Base-by-base conservation (phyloP, 192 early-diverging fungal species). In the Dispira parvispora region DNA sequence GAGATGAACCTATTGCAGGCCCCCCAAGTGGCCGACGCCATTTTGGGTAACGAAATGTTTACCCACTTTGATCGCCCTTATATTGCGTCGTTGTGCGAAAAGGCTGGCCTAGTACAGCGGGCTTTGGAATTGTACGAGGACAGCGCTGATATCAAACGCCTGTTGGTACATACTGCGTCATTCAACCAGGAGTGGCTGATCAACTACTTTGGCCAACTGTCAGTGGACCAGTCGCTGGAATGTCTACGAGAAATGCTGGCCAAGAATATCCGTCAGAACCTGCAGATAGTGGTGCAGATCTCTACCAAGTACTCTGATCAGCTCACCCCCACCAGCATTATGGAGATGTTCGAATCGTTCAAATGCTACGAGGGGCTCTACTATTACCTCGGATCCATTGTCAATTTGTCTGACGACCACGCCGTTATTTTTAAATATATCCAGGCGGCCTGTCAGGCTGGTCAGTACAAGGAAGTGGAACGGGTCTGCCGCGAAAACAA, bases 361-460 rank as follows among this genome's bases (percentile, higher is more conserved):
- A 94, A 91, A 77, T 88, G 85, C 61, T 88, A 80, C 66, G 96
- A 99, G 71, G 92, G 91, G 23, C 76, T 99, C 61, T 99, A 99
- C 73, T 96, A 95, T 73, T 99, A 92, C 74, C 74, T 99, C 43
- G 94, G 92, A 1, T 88, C 96, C 0, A 84, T 97, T 49, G 94
- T 96, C 67, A 99, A 97, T 70, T 79, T 96, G 54, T 90, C 90
- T 65, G 84, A 92, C 63, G 94, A 96, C 65, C 80, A 88, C 8
- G 88, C 92, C 46, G 96, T 99, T 0, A 90, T 95, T 64, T 95
- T 94, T 81, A 97, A 97, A 80, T 99, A 97, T 75, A 99, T 99
- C 62, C 93, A 99, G 73, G 89, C 96, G 11, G 94, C 92, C 13
- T 85, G 86, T 62, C 76, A 84, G 43, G 90, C 89, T 44, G 92